Base-by-base conservation (phyloP, 2,329 filamentous ascomycete species). In the Cladophialophora carrionii region DNA sequence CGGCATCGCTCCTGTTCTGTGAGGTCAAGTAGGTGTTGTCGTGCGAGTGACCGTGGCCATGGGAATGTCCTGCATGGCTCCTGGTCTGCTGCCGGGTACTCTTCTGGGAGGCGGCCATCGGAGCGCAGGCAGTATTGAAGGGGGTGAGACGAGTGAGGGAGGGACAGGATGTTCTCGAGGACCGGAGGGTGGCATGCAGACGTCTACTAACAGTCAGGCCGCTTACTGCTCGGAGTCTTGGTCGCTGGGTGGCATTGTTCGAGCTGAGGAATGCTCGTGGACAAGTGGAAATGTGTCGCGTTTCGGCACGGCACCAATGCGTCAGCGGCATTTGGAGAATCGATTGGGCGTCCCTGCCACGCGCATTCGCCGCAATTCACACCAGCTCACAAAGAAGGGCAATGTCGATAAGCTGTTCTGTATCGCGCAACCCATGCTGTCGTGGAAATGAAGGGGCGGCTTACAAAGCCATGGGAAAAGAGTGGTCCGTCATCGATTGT, bases 1-100 rank as follows among this genome's bases (percentile, higher is more conserved):
- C 92, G 57, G 95, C 92, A 78, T 99, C 95, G 71, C 90, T 89
- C 79, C 92, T 95, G 80, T 96, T 91, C 69, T 83, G 84, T 6
- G 90, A 94, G 3, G 87, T 90, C 57, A 96, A 83, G 76, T 92
- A 95, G 49, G 87, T 85, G 78, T 91, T 95, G 78, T 96, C 92
- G 77, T 95, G 90, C 75, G 92, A 88, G 73, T 94, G 90, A 2
- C 56, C 61, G 68, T 84, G 83, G 76, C 81, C 80, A 71, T 87
- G 85, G 31, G 79, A 78, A 70, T 88, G 84, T 69, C 84, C 82
- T 68, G 77, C 76, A 69, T 85, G 83, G 8, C 52, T 49, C 41
- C 71, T 68, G 31, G 55, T 51, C 61, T 71, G 70, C 10, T 37
- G 51, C 55, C 53, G 54, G 31, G 62, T 63, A 34, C 26, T 51